phyloP scores from a whole-genome alignment of 1,139 yeast species.

The Pneumocystis oryctolagi region DNA sequence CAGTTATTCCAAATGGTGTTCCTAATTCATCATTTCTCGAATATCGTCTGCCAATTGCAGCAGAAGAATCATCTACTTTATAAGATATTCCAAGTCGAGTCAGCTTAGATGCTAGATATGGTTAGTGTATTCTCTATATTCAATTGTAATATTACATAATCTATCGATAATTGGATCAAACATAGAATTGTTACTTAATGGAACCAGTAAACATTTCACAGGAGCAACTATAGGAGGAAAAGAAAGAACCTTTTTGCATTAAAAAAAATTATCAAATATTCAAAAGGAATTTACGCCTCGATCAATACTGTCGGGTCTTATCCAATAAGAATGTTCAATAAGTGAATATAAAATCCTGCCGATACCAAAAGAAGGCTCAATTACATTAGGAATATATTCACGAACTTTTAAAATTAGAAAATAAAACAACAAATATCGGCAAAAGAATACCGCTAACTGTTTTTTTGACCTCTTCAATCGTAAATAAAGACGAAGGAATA shows the following conservation, averaged over 20 bases:
- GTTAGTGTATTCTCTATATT: background rate
- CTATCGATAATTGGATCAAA: conserved; percentile 56
- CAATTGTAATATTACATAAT: conserved; percentile 29
- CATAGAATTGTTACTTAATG: conserved; percentile 72
- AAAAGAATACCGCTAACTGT: background rate
- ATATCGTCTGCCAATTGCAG: conserved; percentile 95
- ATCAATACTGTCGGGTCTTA: conserved; percentile 80
- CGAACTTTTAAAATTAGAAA: conserved; percentile 33
- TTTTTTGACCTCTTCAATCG: conserved; percentile 40
- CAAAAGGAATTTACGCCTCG: conserved; percentile 46
- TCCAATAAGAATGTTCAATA: conserved; percentile 91
- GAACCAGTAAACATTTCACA: conserved; percentile 89
- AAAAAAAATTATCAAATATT: background rate
- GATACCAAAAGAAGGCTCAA: conserved; percentile 98
- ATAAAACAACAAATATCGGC: background rate
- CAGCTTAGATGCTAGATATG: conserved; percentile 38
- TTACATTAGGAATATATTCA: conserved; percentile 92
- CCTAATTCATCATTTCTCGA: conserved; percentile 99
- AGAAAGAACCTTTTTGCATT: conserved; percentile 33
- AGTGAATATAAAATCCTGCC: conserved; percentile 91
- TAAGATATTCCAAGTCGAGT: conserved; percentile 78
- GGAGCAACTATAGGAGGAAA: conserved; percentile 96
- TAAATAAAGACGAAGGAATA: conserved; percentile 64
- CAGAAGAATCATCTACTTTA: conserved; percentile 94
- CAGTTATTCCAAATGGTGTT: conserved; percentile 96